Evolutionary conservation across 1,139 yeast genomes (phyloP).

Genomic region (Candida tropicalis): DNA sequence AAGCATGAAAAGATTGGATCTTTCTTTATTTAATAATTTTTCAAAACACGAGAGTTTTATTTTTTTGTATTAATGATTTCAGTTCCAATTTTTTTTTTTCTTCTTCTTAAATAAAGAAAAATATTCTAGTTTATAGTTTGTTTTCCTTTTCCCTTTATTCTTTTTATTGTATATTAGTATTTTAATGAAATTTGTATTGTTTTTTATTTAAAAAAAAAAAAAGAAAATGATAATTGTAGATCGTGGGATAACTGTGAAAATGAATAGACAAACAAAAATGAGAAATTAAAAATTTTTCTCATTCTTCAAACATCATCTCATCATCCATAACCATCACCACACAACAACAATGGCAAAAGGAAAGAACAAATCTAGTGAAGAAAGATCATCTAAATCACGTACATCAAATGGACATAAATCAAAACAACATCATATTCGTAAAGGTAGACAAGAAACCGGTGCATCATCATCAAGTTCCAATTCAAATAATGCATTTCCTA

Average conservation of each 20-base stretch:
- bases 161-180: conserved; percentile 5
- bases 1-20: background rate
- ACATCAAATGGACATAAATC: conserved; percentile 63
- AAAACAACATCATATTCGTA: conserved; percentile 53
- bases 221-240: too few species aligned
- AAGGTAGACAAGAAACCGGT: conserved; percentile 50
- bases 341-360: conserved; percentile 58
- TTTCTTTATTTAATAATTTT: background rate
- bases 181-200: conserved; percentile 4
- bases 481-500: conserved; percentile 51
- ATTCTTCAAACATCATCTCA: background rate
- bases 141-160: background rate
- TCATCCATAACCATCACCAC: background rate
- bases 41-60: background rate
- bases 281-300: conserved; percentile 1
- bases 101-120: background rate
- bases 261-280: background rate
- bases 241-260: background rate
- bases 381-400: conserved; percentile 32
- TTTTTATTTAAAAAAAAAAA: background rate
- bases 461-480: conserved; percentile 15
- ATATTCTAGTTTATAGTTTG: conserved; percentile 1
- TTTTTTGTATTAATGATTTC: conserved; percentile 5
- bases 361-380: conserved; percentile 58
- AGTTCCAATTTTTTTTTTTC: conserved; percentile 1